Evolutionary conservation across 345 rosid genomes (phyloP), one percentile per base, ranked within the genome.

Genomic region (Populus deltoides): DNA sequence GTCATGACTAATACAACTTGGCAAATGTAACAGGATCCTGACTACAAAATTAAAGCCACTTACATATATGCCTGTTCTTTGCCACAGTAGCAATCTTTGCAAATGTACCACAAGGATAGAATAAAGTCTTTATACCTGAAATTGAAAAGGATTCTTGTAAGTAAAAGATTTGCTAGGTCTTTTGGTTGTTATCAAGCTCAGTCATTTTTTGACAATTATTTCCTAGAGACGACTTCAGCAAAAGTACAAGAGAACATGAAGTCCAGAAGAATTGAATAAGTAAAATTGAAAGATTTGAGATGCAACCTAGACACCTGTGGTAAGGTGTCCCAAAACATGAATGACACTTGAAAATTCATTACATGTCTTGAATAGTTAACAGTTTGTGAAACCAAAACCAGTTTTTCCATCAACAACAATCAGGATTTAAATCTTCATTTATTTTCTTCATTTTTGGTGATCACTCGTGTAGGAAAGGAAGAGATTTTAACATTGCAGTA

Each of bases 71-170:
- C 78, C 97, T 90, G 81, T 86, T 86, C 73, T 87, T 83, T 39
- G 98, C 99, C 70, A 91, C 99, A 61, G 94, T 83, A 43, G 95
- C 94, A 80, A 96, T 89, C 87, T 84, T 93, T 43, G 98, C 89
- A 81, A 96, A 85, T 68, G 98, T 92, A 72, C 93, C 97, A 76
- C 99, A 96, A 16, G 98, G 99, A 81, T 82, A 96, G 83, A 93
- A 91, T 75, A 89, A 86, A 76, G 99, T 91, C 89, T 84, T 93
- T 59, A 93, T 55, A 79, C 98, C 99, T 96, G 91, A 79, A 79
- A 53, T 41, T 73, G 53, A 77, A 71, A 65, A 75, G 68, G 38
- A 53, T 57, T 47, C 67, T 81, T 51, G 81, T 74, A 36, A 55
- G 51, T 51, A 45, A 73, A 77, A 18, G 45, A 31, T 36, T 33